A percentile compares a stretch with the other conserved stretches of the same genome.
phyloP scores from a whole-genome alignment of 2,329 filamentous ascomycete species.

The Aureobasidium lini region DNA sequence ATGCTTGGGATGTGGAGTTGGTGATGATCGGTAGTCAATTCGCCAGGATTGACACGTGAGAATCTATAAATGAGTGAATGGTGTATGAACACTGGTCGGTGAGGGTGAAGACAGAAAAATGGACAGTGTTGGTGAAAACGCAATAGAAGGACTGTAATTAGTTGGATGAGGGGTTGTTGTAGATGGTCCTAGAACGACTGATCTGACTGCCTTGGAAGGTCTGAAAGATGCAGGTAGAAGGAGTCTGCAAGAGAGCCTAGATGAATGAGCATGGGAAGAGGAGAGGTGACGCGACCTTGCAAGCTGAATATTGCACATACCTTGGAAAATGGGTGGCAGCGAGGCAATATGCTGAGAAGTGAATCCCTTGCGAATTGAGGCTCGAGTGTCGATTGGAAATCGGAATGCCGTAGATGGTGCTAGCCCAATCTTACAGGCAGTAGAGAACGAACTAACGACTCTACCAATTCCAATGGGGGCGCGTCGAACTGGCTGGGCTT shows the following conservation, averaged over 20 bases:
- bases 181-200: slow-evolving; percentile 9
- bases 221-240: slow-evolving; percentile 27
- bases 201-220: slow-evolving; percentile 13
- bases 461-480: slow-evolving; percentile 30
- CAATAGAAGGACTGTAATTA: slow-evolving; percentile 51
- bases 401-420: slow-evolving; percentile 29
- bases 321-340: slow-evolving; percentile 41
- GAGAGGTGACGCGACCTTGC: neutral
- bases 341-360: slow-evolving; percentile 23
- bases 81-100: slow-evolving; percentile 19
- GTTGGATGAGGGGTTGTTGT: slow-evolving; percentile 37
- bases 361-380: slow-evolving; percentile 17
- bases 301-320: slow-evolving; percentile 29
- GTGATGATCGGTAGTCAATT: slow-evolving; percentile 41
- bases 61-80: slow-evolving; percentile 20
- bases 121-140: slow-evolving; percentile 37
- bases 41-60: slow-evolving; percentile 36
- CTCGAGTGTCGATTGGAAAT: slow-evolving; percentile 24
- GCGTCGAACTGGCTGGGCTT: slow-evolving; percentile 23
- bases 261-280: neutral
- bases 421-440: slow-evolving; percentile 25
- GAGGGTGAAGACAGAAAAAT: slow-evolving; percentile 17
- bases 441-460: slow-evolving; percentile 50
- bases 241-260: slow-evolving; percentile 16
- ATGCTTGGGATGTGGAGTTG: slow-evolving; percentile 44